Conservation (phyloP, 495 filamentous ascomycete genomes). For the Penicillium herquei region DNA sequence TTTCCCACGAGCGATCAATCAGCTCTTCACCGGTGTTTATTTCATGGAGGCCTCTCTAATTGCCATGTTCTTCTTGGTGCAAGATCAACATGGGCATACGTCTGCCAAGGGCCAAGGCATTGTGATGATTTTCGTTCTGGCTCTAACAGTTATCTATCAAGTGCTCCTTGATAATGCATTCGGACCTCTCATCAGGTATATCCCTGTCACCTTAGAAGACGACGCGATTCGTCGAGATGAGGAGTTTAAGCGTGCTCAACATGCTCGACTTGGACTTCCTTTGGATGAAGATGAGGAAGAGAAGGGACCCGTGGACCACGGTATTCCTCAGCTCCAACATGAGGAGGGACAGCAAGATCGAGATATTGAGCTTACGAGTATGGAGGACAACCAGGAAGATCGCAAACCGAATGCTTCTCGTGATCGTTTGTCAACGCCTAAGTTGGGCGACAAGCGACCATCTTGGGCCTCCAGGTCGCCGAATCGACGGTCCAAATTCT, state of each 20-base stretch:
- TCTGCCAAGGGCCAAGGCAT: conserved; percentile 80
- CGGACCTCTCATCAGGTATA: conserved; percentile 78
- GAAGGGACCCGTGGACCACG: conserved; percentile 42
- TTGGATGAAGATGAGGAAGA: conserved; percentile 38
- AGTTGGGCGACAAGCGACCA: conserved; percentile 21
- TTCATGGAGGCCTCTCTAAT: conserved; percentile 90
- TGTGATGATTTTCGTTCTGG: conserved; percentile 75
- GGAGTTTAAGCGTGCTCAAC: conserved; percentile 78
- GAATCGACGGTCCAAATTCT: conserved; percentile 43
- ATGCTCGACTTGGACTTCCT: conserved; percentile 49
- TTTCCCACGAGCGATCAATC: conserved; percentile 92
- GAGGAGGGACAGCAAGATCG: conserved; percentile 35
- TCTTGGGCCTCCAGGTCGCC: conserved; percentile 47
- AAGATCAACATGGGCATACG: conserved; percentile 55
- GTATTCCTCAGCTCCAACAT: conserved; percentile 42
- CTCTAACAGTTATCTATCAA: conserved; percentile 79
- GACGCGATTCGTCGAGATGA: conserved; percentile 87
- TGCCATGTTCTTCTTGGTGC: conserved; percentile 86
- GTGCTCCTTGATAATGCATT: conserved; percentile 81
- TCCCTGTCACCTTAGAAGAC: conserved; percentile 95
- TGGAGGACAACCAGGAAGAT: conserved; percentile 37
- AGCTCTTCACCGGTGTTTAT: conserved; percentile 92
- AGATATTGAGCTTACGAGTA: conserved; percentile 60
- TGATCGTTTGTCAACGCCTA: conserved; percentile 18
- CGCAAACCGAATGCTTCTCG: conserved; percentile 13